Evolutionary conservation across 208 protist species (phyloP).

Genomic region (Naegleria lovaniensis): DNA sequence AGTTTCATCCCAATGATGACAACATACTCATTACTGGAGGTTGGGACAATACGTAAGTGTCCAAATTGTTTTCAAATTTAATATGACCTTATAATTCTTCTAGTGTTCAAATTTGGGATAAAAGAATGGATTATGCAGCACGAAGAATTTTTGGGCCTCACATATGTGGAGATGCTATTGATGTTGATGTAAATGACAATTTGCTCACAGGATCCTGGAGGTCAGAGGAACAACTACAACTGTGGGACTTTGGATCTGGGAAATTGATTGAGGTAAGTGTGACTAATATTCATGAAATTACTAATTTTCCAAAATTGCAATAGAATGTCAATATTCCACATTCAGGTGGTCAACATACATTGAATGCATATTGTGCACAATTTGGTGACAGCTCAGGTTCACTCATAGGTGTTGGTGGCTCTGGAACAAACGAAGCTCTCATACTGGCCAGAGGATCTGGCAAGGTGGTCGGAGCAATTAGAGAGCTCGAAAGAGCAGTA

Average conservation of each 20-base stretch:
- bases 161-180: conserved; percentile 33
- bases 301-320: background rate
- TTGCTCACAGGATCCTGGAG: conserved; percentile 31
- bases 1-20: conserved; percentile 27
- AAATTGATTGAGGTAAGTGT: conserved; percentile 9
- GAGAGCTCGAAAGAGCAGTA: background rate
- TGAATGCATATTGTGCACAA: background rate
- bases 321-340: background rate
- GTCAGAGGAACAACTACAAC: conserved; percentile 31
- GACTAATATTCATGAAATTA: background rate
- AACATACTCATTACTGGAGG: conserved; percentile 33
- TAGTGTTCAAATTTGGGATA: conserved; percentile 35
- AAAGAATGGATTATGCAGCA: conserved; percentile 22
- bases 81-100: background rate
- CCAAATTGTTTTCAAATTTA: background rate
- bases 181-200: conserved; percentile 3
- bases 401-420: background rate
- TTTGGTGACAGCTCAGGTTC: background rate
- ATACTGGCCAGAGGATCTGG: background rate
- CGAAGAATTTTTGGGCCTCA: conserved; percentile 37
- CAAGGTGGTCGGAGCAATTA: background rate
- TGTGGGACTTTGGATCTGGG: conserved; percentile 31
- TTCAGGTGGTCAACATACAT: background rate
- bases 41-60: conserved; percentile 33
- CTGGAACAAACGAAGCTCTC: background rate